Evolutionary conservation across 345 rosid genomes (phyloP).

Genomic region (Cardamine resedifolia): DNA sequence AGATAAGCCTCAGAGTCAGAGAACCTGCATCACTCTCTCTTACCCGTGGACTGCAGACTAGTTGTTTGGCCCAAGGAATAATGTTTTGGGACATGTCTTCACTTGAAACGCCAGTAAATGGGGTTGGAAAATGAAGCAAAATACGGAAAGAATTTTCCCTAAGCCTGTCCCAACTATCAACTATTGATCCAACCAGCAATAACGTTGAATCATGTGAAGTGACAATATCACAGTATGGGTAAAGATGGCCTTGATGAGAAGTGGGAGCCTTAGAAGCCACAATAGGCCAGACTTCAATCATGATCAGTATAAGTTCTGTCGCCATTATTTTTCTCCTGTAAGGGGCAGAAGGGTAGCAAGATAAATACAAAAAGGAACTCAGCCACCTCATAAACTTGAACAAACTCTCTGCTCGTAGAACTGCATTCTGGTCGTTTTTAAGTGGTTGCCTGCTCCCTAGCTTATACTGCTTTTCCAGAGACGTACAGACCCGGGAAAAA

Average conservation of each 20-base stretch:
- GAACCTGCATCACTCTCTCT: conserved; percentile 99
- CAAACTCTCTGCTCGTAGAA: conserved; percentile 62
- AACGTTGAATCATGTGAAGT: conserved; percentile 75
- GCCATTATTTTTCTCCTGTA: conserved; percentile 97
- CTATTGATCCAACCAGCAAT: conserved; percentile 78
- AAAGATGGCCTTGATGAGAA: conserved; percentile 51
- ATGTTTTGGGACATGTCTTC: conserved; percentile 64
- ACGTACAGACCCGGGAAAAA: conserved; percentile 84
- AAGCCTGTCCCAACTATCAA: conserved; percentile 97
- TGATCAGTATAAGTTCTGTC: conserved; percentile 76
- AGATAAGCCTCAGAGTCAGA: conserved; percentile 73
- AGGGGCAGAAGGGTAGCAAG: conserved; percentile 96
- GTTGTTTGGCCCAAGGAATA: conserved; percentile 75
- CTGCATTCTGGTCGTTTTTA: conserved; percentile 41
- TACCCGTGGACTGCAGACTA: conserved; percentile 95
- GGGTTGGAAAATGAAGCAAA: conserved; percentile 81
- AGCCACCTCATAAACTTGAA: conserved; percentile 91
- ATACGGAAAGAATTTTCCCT: conserved; percentile 89
- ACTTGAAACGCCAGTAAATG: conserved; percentile 85
- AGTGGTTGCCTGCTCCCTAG: conserved; percentile 67
- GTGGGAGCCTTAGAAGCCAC: conserved; percentile 47
- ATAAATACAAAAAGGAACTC: conserved; percentile 72
- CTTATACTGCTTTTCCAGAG: conserved; percentile 88
- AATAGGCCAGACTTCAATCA: conserved; percentile 84
- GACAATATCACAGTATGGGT: conserved; percentile 63